Conservation (phyloP, 768 basidiomycete genomes). For the Chalciporus pseudorubinellus region DNA sequence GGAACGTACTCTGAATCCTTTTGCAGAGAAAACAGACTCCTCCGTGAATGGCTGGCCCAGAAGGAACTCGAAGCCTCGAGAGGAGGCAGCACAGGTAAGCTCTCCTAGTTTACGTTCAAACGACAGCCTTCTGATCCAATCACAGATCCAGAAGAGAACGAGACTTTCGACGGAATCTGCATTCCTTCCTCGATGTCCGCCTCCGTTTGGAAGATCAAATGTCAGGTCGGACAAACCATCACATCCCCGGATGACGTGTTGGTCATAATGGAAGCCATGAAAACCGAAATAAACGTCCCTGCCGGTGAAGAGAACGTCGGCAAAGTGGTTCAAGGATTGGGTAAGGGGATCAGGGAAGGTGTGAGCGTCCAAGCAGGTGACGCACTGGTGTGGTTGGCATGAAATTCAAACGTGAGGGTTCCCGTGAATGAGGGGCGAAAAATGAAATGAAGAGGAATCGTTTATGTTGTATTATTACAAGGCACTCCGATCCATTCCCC, state of each 20-base stretch:
- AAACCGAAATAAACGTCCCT: slow-evolving; percentile 53
- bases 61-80: slow-evolving; percentile 17
- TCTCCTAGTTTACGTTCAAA: background rate
- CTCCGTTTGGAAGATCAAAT: slow-evolving; percentile 51
- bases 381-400: slow-evolving; percentile 35
- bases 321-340: slow-evolving; percentile 39
- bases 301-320: slow-evolving; percentile 47
- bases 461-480: background rate
- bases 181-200: slow-evolving; percentile 42
- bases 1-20: background rate
- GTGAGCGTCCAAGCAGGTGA: slow-evolving; percentile 47
- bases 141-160: slow-evolving; percentile 1
- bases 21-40: slow-evolving; percentile 42
- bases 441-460: background rate
- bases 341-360: slow-evolving; percentile 42
- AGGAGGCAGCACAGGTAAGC: slow-evolving; percentile 3
- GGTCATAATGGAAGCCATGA: slow-evolving; percentile 62
- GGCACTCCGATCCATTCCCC: slow-evolving; percentile 3
- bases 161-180: slow-evolving; percentile 2
- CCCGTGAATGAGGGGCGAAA: background rate
- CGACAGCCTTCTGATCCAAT: background rate
- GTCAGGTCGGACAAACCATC: slow-evolving; percentile 42
- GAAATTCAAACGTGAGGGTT: background rate
- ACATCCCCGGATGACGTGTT: slow-evolving; percentile 41
- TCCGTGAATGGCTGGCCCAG: slow-evolving; percentile 42